Percentiles rank a stretch among this genome's conserved stretches.
Evolutionary conservation across 441 rosid species (phyloP).

Genomic region (Gossypium schwendimanii): DNA sequence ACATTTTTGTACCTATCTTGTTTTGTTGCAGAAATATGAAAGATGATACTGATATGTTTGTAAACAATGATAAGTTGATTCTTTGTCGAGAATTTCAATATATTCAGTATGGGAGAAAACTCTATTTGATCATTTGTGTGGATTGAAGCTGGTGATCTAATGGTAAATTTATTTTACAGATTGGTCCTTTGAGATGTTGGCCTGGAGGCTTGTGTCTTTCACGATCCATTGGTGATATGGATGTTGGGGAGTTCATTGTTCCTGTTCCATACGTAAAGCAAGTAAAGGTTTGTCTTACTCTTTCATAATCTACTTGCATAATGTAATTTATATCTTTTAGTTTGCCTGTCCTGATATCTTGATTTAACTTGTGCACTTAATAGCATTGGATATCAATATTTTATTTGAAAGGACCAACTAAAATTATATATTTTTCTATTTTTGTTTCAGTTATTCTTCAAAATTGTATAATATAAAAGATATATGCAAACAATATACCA

Average conservation of each 20-base stretch:
- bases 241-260: slow-evolving; percentile 92
- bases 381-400: neutral
- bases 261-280: slow-evolving; percentile 98
- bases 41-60: neutral
- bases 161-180: slow-evolving; percentile 36
- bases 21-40: neutral
- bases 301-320: neutral
- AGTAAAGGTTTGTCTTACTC: slow-evolving; percentile 71
- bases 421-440: neutral
- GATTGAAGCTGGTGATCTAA: slow-evolving; percentile 24
- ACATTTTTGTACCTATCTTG: neutral
- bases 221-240: slow-evolving; percentile 94
- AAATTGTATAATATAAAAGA: too few species aligned
- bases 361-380: neutral
- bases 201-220: slow-evolving; percentile 99
- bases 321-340: neutral
- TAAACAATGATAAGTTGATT: neutral
- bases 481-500: too few species aligned
- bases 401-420: neutral
- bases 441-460: neutral
- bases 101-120: neutral
- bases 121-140: slow-evolving; percentile 1
- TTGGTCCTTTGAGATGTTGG: slow-evolving; percentile 99
- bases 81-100: neutral
- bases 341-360: slow-evolving; percentile 4